Base-by-base conservation (phyloP, 2,329 filamentous ascomycete genomes). In the Penicillium corylophilum region DNA sequence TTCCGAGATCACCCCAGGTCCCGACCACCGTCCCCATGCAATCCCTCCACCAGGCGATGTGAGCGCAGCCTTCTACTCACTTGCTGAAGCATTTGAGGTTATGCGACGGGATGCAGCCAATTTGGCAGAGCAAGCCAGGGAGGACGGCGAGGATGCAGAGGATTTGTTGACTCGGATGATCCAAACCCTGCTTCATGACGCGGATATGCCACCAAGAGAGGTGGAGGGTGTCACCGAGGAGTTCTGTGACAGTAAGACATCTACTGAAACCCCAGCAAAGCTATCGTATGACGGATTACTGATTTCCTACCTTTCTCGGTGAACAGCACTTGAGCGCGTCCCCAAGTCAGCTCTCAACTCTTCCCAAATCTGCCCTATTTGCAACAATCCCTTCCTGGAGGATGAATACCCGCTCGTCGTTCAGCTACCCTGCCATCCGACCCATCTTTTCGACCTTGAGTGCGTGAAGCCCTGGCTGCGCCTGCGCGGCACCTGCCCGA, bases 381-480 rank as follows among this genome's bases (percentile, higher is more conserved):
- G 83, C 67, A 77, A 76, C 45, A 82, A 82, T 56, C 75, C 80
- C 3, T 85, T 85, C 59, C 67, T 85, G 5, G 82, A 85, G n/a
- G 82, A 85, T 57, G 58, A 78, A 40, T 83, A 85, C 59, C 83
- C 84, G n/a, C 77, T 87, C 16, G 81, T 86, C 31, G 83, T 87
- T 41, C 76, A 78, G 24, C 66, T 87, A 28, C 82, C 83, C 9
- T 87, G 84, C 58, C 82, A 86, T 64, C 74, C 79, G 15, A 79
- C 79, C 33, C 84, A 87, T 65, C 62, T 82, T 18, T 86, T 86
- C 67, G 84, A 87, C 69, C 67, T 86, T 23, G 83, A 86, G 61
- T 87, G 84, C 67, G 82, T 87, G 54, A 71, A 78, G 51, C 83
- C 84, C 0, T 87, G 84, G 84, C 68, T 87, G 56, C 79, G 84